These are phyloP conservation scores for Colletotrichum limetticola DNA, from an alignment of 2,329 filamentous ascomycete species.

Conservation along the genomic window DNA sequence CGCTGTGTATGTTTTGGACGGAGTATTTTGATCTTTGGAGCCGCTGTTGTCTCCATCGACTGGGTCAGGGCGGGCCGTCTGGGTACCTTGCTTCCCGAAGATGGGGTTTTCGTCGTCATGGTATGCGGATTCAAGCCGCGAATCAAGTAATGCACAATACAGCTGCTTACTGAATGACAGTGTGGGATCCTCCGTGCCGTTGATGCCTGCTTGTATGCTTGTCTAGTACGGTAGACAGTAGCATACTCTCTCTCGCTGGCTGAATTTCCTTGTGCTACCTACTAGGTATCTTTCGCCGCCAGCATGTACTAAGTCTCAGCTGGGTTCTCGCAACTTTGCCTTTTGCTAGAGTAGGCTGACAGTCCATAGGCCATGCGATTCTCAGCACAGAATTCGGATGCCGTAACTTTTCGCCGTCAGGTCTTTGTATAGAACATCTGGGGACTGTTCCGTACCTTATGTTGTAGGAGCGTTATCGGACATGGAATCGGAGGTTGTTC, in stretches of 20 bases:
- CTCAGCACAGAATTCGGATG: not conserved
- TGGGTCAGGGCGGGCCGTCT: not conserved
- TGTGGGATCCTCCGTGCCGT: not conserved
- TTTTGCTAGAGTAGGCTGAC: not conserved
- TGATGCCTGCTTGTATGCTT: not conserved
- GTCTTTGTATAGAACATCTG: not conserved
- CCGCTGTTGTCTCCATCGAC: not conserved
- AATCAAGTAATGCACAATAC: not conserved
- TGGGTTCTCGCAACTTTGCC: not conserved
- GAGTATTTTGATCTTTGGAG: not conserved
- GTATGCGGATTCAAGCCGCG: not conserved
- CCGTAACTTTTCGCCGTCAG: not conserved
- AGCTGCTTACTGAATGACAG: not conserved
- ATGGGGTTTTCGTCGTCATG: not conserved
- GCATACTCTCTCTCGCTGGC: no score
- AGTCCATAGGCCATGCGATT: not conserved
- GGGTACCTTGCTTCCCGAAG: not conserved
- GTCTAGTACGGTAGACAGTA: no score
- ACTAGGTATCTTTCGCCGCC: not conserved
- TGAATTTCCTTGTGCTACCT: not conserved
- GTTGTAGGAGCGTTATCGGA: not conserved
- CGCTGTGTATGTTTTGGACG: not conserved
- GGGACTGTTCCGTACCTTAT: not conserved
- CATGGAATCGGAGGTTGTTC: conserved; percentile 8
- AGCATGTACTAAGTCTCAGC: not conserved